Base-by-base conservation (phyloP, 2,329 filamentous ascomycete species). In the Teratosphaeria viscida region DNA sequence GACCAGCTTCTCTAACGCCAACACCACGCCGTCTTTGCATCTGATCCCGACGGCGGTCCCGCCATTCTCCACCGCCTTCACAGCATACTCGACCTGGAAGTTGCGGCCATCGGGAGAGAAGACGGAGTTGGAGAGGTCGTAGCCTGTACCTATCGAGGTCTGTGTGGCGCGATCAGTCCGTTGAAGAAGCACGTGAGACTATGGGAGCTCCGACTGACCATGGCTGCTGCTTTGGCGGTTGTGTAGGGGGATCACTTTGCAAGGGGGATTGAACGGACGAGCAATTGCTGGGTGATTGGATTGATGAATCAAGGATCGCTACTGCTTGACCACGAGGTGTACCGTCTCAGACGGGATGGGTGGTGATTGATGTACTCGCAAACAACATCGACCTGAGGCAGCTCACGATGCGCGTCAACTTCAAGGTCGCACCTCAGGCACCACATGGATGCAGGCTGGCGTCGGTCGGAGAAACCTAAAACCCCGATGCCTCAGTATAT, bases 81-180 rank as follows among this genome's bases (percentile, higher is more conserved):
- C 88, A 67, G 94, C 94, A 76, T 99, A 99, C 82, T 99, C 94
- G 76, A 87, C 85, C 79, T 99, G 94, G 78, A 99, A 99, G 78
- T 99, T 99, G 70, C 94, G 89, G 74, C 94, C 94, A 79, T 99
- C 94, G 67, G 94, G 94, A 55, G 94, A 97, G 83, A 97, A 99
- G 81, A 97, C 95, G 73, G 94, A 97, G 84, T 99, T 99, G 75
- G 90, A 90, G 71, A 99, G 88, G 85, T 99, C 94, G 81, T 99
- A 99, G 73, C 94, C 94, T 72, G 94, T 99, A 74, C 94, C 94
- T 88, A 99, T 99, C 74, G 94, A 99, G 73, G 94, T 99, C 94
- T 99, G 54, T 12, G 26, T 43, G 1, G 16, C 23, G 37, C 23
- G 12, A 35, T 23, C 52, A 29, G 56, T 58, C 37, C n/a, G 16